A percentile compares a stretch with the other conserved stretches of the same genome.
Evolutionary conservation across 129 eudicot species (phyloP).

Genomic region (Dittrichia graveolens): DNA sequence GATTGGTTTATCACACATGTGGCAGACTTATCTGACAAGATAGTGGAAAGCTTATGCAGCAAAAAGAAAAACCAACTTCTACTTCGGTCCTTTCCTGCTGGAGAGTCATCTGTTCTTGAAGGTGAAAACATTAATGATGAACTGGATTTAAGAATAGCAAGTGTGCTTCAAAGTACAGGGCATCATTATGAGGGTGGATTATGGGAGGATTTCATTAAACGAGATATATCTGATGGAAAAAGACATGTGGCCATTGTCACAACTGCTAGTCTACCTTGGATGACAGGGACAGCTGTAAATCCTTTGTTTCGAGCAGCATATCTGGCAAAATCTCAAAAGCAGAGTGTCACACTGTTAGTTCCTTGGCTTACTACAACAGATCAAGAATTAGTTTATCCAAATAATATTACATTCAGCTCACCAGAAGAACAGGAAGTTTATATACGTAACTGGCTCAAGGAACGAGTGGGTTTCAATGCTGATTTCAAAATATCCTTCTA

Average conservation of each 20-base stretch:
- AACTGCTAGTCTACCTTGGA: constrained; percentile 99
- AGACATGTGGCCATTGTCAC: constrained; percentile 98
- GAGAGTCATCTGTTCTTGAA: constrained; percentile 56
- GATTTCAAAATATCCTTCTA: constrained; percentile 94
- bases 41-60: constrained; percentile 78
- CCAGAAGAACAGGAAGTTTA: constrained; percentile 93
- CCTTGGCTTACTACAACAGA: constrained; percentile 97
- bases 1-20: constrained; percentile 9
- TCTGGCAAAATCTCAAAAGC: constrained; percentile 76
- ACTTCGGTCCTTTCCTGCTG: constrained; percentile 51
- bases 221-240: constrained; percentile 46
- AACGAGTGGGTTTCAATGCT: constrained; percentile 83
- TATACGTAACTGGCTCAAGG: constrained; percentile 91
- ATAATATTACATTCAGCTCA: constrained; percentile 73
- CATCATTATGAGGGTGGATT: constrained; percentile 82
- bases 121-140: constrained; percentile 63
- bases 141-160: constrained; percentile 79
- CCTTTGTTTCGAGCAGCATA: constrained; percentile 98
- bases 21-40: constrained; percentile 85
- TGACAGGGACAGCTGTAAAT: constrained; percentile 99
- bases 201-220: constrained; percentile 59
- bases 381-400: constrained; percentile 93
- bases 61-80: constrained; percentile 70
- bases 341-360: constrained; percentile 80
- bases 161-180: constrained; percentile 94